Base-by-base conservation (phyloP, 2,329 filamentous ascomycete genomes). In the Trichothecium sympodiale region DNA sequence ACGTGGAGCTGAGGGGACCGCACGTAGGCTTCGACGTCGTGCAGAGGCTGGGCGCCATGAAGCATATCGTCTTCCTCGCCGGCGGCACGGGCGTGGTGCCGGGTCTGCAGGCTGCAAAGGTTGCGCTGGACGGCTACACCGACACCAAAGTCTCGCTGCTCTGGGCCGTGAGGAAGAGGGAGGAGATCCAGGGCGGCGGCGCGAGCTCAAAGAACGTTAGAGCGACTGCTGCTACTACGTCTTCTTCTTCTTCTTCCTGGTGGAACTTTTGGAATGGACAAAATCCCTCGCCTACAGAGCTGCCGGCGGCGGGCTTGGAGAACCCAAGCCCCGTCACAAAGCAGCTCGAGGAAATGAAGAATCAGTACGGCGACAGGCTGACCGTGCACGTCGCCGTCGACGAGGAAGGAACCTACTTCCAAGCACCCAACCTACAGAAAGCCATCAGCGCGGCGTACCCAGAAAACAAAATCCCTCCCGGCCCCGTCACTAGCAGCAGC, bases 41-140 rank as follows among this genome's bases (percentile, higher is more conserved):
- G 5, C 34, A 45, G 6, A 45, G 58, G 9, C 46, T 62, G 3
- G 57, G 56, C 12, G 36, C 38, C 3, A 25, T 6, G 27, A 44
- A 45, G 16, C 49, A 49, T n/a, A 67, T 95, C 3, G 64, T 95
- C 2, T 94, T 96, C 50, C 62, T 96, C 16, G 91, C 88, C 2
- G 91, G 88, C 2, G 91, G 91, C 0, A 98, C 91, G 0, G 89
- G 91, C 1, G 83, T 98, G 47, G 87, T 86, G 13, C 85, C 89
- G 1, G 91, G 88, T 7, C 60, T 96, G 55, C 89, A 96, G 59
- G 74, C 82, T 29, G 83, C 79, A 2, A 62, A 77, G 41, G 73
- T 74, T 1, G 57, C 89, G 9, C 59, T 77, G 4, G 57, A 67
- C 40, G 45, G 54, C 15, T 41, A 43, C 15, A 38, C 44, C 13